These are phyloP conservation scores for Pseudogymnoascus sp. DNA, from an alignment of 2,329 filamentous ascomycete genomes.

Conservation along the genomic window DNA sequence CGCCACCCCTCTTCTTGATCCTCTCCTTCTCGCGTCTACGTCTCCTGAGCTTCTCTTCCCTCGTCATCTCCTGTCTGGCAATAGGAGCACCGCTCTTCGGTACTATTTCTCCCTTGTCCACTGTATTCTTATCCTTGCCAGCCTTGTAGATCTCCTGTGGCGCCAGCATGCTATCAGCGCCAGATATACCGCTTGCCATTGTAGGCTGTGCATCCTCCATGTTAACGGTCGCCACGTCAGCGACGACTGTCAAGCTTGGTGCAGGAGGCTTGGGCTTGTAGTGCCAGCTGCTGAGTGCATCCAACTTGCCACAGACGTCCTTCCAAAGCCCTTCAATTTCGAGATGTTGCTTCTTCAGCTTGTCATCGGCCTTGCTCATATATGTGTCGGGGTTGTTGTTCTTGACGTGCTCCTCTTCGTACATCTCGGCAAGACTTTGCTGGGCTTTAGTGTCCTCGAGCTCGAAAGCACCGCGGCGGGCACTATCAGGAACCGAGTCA, in stretches of 20 bases:
- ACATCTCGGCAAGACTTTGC: slow-evolving; percentile 82
- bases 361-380: slow-evolving; percentile 74
- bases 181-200: slow-evolving; percentile 64
- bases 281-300: slow-evolving; percentile 86
- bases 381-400: slow-evolving; percentile 69
- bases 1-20: slow-evolving; percentile 58
- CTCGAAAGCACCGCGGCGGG: slow-evolving; percentile 59
- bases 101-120: slow-evolving; percentile 62
- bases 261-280: slow-evolving; percentile 85
- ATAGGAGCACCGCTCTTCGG: slow-evolving; percentile 70
- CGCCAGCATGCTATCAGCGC: slow-evolving; percentile 67
- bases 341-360: slow-evolving; percentile 69
- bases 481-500: slow-evolving; percentile 49
- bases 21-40: slow-evolving; percentile 80
- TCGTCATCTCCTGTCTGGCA: slow-evolving; percentile 75
- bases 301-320: slow-evolving; percentile 69
- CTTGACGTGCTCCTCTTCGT: slow-evolving; percentile 85
- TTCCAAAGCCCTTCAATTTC: slow-evolving; percentile 81
- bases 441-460: slow-evolving; percentile 82
- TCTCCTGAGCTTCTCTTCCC: slow-evolving; percentile 73
- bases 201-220: slow-evolving; percentile 95
- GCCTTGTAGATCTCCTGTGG: slow-evolving; percentile 90
- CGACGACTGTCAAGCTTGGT: slow-evolving; percentile 75
- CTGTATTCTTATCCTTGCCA: slow-evolving; percentile 50
- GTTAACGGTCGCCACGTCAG: slow-evolving; percentile 80